phyloP scores from a whole-genome alignment of 2,329 filamentous ascomycete genomes.

The Teratosphaeria zuluensis region DNA sequence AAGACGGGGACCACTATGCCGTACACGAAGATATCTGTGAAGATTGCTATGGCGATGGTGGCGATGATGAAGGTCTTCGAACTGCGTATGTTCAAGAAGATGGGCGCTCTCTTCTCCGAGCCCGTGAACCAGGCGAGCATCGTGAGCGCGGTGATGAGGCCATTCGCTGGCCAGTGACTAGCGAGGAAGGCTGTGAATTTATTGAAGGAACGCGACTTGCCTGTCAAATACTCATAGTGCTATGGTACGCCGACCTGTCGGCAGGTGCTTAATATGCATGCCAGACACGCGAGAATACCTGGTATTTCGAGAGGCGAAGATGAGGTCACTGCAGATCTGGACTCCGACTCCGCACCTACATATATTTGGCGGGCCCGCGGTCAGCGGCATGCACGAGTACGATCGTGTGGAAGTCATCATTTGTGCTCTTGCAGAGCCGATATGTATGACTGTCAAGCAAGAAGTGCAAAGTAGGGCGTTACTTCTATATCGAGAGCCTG shows the following conservation, averaged over 20 bases:
- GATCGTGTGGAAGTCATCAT: no score
- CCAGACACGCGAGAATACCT: background rate
- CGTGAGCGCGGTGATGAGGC: background rate
- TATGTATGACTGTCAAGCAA: no score
- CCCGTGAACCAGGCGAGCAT: conserved; percentile 28
- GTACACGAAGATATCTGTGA: conserved; percentile 53
- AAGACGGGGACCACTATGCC: conserved; percentile 61
- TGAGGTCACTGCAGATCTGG: background rate
- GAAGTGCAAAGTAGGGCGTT: no score
- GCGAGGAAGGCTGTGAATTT: background rate
- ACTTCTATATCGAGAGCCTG: no score
- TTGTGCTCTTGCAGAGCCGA: no score
- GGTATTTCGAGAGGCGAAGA: background rate
- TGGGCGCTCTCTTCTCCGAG: conserved; percentile 14
- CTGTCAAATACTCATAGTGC: background rate
- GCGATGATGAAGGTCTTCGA: conserved; percentile 28
- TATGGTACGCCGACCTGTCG: background rate
- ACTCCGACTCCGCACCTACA: background rate
- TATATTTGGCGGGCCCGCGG: no score
- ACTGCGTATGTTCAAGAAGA: conserved; percentile 22
- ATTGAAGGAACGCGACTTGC: background rate
- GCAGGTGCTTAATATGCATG: background rate
- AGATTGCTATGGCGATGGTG: conserved; percentile 27
- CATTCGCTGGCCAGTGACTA: background rate
- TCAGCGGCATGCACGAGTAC: no score